Base-by-base conservation (phyloP, 2,329 filamentous ascomycete species). In the Fusarium caatingaense region DNA sequence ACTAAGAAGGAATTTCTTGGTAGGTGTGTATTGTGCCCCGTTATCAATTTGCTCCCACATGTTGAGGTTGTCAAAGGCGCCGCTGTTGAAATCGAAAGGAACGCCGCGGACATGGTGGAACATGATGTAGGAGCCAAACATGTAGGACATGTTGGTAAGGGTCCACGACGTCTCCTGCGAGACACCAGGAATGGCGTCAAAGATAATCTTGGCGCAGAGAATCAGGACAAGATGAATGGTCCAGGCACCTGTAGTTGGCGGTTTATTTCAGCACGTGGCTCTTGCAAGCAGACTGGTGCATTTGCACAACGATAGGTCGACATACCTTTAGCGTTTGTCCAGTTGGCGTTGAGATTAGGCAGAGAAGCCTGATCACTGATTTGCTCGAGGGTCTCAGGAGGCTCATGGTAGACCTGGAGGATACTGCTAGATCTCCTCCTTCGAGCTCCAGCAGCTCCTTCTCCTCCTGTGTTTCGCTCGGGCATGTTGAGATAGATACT, bases 41-140 rank as follows among this genome's bases (percentile, higher is more conserved):
- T 98, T 97, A 85, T 99, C 96, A 80, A 99, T 99, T 84, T 99
- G 96, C 85, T 99, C 96, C 96, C 96, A 99, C 96, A 99, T 98
- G 84, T 98, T 99, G 78, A 99, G 87, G 81, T 99, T 98, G 86
- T 99, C 96, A 82, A 98, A 99, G 74, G 96, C 96, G 64, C 96
- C 96, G 60, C 93, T 92, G 79, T 99, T 99, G 87, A 99, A 99
- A 81, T 99, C 96, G 79, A 99, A 99, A 8, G 96, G 96, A 48
- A 98, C 93, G 74, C 96, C 96, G 78, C 95, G 93, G 74, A 99
- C 96, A 86, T 93, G 97, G 83, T 99, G 96, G 83, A 99, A 99
- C 96, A 99, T 99, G 81, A 99, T 89, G 82, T 98, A 99, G 44
- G 95, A 98, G 77, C 94, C 94, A 77, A 96, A 92, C 94, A 98